These are phyloP conservation scores for Lachnum nothofagi DNA, from an alignment of 2,329 filamentous ascomycete species.

Conservation along the genomic window DNA sequence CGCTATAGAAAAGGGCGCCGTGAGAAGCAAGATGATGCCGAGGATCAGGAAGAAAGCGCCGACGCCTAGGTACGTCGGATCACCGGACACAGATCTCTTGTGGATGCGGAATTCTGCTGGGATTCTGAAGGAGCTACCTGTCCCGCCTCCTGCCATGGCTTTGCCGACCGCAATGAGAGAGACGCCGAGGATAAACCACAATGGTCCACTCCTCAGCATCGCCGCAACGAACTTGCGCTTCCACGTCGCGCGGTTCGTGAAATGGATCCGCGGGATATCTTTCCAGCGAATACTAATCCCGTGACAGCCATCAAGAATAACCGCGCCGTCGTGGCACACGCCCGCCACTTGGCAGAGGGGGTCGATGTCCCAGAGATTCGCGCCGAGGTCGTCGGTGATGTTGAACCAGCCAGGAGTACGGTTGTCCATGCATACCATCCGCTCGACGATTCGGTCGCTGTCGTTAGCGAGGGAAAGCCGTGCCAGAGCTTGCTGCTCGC, in stretches of 20 bases:
- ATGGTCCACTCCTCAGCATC: too few species aligned
- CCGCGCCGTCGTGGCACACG: constrained; percentile 29
- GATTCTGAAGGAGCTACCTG: too few species aligned
- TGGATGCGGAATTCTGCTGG: too few species aligned
- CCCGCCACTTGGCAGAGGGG: constrained; percentile 33
- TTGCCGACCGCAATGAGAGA: too few species aligned
- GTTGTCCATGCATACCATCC: constrained; percentile 25
- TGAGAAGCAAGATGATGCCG: too few species aligned
- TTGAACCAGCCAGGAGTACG: constrained; percentile 19
- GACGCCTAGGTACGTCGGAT: too few species aligned
- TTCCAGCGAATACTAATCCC: constrained; percentile 34
- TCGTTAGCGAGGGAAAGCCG: constrained; percentile 33
- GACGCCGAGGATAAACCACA: too few species aligned
- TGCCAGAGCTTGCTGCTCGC: constrained; percentile 31
- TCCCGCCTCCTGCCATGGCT: too few species aligned
- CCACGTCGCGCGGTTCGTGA: background rate
- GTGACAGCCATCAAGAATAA: constrained; percentile 31
- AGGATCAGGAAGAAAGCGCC: too few species aligned
- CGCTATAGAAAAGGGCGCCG: too few species aligned
- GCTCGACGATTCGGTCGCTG: constrained; percentile 31
- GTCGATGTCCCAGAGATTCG: constrained; percentile 33
- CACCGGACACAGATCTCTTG: too few species aligned
- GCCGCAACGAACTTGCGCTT: too few species aligned
- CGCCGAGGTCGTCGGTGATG: constrained; percentile 24
- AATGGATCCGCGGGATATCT: constrained; percentile 18